These are phyloP conservation scores for Solanum chacoense DNA, from an alignment of 305 asterid genomes.

Conservation along the genomic window DNA sequence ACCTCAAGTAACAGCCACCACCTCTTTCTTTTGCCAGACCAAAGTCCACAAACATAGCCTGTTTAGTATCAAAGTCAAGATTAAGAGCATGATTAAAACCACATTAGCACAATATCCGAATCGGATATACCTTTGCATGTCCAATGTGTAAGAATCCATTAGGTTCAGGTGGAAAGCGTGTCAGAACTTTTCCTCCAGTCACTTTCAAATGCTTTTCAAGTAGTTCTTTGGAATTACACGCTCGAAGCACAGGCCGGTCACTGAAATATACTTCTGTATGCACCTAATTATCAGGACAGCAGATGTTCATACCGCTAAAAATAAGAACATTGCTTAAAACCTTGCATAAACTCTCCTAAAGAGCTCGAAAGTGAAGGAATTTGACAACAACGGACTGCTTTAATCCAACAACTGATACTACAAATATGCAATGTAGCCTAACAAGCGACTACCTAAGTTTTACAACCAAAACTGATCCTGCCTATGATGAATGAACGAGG, in stretches of 20 bases:
- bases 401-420: neutral
- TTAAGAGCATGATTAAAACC: neutral
- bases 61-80: constrained; percentile 7
- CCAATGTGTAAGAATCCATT: constrained; percentile 95
- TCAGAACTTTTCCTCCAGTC: constrained; percentile 66
- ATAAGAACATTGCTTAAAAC: neutral
- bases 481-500: neutral
- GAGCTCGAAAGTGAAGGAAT: neutral
- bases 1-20: constrained; percentile 83
- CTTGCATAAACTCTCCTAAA: neutral
- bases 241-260: constrained; percentile 75
- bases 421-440: neutral
- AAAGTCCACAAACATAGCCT: constrained; percentile 98
- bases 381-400: neutral
- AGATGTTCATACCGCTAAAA: neutral
- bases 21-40: constrained; percentile 90
- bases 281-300: constrained; percentile 34
- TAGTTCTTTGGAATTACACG: constrained; percentile 68
- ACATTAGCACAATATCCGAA: neutral
- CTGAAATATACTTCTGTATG: constrained; percentile 90
- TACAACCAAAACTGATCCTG: neutral
- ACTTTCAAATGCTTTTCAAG: constrained; percentile 69
- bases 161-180: constrained; percentile 98
- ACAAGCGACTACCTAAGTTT: neutral
- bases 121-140: constrained; percentile 70